Base-by-base conservation (phyloP, 495 filamentous ascomycete species). In the Amniculicola lignicola region DNA sequence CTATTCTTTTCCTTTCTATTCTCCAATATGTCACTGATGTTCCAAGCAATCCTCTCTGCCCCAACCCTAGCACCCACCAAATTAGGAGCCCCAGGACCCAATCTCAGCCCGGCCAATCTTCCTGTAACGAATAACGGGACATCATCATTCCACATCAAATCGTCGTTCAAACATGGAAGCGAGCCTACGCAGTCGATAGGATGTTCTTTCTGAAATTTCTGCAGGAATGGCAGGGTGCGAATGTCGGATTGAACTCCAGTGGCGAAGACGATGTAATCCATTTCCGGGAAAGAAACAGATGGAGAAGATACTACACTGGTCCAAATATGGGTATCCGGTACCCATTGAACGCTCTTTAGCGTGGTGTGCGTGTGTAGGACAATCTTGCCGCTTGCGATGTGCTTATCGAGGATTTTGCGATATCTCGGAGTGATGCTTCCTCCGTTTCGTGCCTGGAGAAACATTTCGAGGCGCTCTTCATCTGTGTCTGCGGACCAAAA, bases 241-340 rank as follows among this genome's bases (percentile, higher is more conserved):
- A 83, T 73, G 55, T 84, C 72, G 2, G 76, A 69, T 22, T 71
- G 57, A 24, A 79, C 72, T 2, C 82, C 82, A 0, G 82, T 85
- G 16, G 83, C 82, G 50, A 79, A 83, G 62, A 82, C 81, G 57
- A 85, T 80, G 68, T 82, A 82, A 66, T 87, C 82, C 48, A 85
- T 78, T 4, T 58, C 65, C 3, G 77, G 76, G 4, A 83, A 70
- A 1, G 74, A 69, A 23, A 77, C 77, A 5, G 75, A 68, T 1
- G 77, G 78, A 27, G 74, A 65, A 5, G 81, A 76, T 6, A 62
- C 62, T 0, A 84, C 57, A 0, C 63, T 54, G 0, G 63, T 57
- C 83, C 82, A 84, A 11, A 74, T 76, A 22, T 71, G 61, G 0
- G 72, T 64, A 9, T 59, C 59, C 15, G 65, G 23, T 44, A 71